Base-by-base conservation (phyloP, 148 eudicot species). In the Silene latifolia region DNA sequence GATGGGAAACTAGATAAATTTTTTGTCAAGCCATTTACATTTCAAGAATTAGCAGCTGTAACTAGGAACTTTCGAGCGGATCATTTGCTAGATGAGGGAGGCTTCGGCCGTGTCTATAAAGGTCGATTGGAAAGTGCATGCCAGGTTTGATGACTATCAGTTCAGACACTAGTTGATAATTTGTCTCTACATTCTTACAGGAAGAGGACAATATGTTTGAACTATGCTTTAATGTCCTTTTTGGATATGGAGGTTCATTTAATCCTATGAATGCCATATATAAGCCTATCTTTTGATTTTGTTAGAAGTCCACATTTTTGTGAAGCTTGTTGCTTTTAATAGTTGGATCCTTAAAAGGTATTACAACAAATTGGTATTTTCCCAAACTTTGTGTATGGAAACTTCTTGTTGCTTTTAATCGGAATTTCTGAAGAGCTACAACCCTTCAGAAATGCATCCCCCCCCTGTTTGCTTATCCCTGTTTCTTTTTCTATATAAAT, bases 81-180 rank as follows among this genome's bases (percentile, higher is more conserved):
- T 56, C 71, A 74, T 67, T 73, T 80, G 10, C 57, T 83, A 8
- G 86, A 83, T 42, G 83, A 83, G 59, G 86, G 86, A 12, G 86
- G 86, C 12, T 83, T 80, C 67, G 86, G 86, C 32, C 76, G 79
- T 69, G 86, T 83, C 51, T 83, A 74, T 35, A 80, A 80, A 72
- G 86, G 86, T 4, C 39, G 53, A 27, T 42, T 83, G 79, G 67
- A 60, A 60, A 66, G 63, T 25, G 67, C 83, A 5, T 19, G 69
- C 29, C 76, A 83, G 83, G 83, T 82, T 6, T 60, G 76, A 14
- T n/a, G 54, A 24, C 44, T 8, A 20, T 7, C 69, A 17, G 6
- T 20, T 46, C 69, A 19, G 13, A 62, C 21, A 58, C 23, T n/a
- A 58, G 62, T 58, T 4, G 9, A 58, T 5, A 19, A 58, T 58